phyloP scores from a whole-genome alignment of 306 rosid genomes.

The Cyclanthera cordifolia region DNA sequence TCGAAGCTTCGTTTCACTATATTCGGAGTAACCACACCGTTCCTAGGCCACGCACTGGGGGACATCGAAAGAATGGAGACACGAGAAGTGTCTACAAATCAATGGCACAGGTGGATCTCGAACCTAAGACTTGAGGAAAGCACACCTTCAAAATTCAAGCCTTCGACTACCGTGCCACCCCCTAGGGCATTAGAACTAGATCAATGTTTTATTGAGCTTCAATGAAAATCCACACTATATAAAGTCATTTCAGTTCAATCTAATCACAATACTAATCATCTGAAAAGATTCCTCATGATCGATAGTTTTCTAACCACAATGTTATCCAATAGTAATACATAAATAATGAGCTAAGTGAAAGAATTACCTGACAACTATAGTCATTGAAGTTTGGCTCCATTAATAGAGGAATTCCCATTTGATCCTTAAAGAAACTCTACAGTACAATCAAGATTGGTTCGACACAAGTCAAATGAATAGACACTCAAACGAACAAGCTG shows the following conservation, averaged over 20 bases:
- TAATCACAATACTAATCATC: neutral
- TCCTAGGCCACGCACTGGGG: no score
- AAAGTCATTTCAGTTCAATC: neutral
- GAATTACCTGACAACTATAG: slow-evolving; percentile 76
- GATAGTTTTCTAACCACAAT: neutral
- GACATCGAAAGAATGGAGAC: no score
- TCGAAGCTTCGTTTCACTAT: no score
- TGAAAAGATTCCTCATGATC: neutral
- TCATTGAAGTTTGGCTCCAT: slow-evolving; percentile 90
- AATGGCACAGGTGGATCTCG: no score
- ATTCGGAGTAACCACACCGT: no score
- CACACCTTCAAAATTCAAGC: no score
- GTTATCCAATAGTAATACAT: neutral
- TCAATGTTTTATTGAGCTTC: neutral
- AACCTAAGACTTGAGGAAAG: no score
- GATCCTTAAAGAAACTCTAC: slow-evolving; percentile 73
- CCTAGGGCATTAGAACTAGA: neutral
- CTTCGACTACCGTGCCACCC: no score
- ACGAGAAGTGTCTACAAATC: no score
- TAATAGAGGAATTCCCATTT: slow-evolving; percentile 74
- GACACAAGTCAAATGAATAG: slow-evolving; percentile 4
- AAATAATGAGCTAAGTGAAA: neutral
- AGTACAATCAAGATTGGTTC: slow-evolving; percentile 5
- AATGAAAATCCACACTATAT: neutral
- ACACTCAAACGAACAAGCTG: neutral